These are phyloP conservation scores for Trapa incisa DNA, from an alignment of 345 rosid species.

Conservation along the genomic window DNA sequence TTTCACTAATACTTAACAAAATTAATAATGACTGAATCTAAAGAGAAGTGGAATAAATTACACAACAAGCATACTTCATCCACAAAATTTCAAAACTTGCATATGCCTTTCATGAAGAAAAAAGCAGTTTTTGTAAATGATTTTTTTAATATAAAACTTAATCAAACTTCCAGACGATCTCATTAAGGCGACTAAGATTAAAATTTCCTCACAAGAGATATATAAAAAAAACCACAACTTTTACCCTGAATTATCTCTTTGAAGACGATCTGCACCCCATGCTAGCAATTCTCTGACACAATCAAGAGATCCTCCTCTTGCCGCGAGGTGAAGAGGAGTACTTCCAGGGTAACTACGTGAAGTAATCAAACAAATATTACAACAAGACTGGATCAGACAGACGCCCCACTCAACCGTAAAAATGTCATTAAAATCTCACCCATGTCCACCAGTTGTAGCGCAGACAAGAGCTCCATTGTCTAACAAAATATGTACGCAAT, in stretches of 20 bases:
- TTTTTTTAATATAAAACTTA: too few species aligned
- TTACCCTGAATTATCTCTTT: slow-evolving; percentile 91
- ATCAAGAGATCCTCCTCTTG: slow-evolving; percentile 93
- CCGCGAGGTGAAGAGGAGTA: slow-evolving; percentile 98
- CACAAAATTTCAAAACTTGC: background rate
- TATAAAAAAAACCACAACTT: background rate
- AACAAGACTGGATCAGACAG: background rate
- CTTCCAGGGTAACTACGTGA: slow-evolving; percentile 68
- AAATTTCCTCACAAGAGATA: background rate
- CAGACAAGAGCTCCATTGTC: slow-evolving; percentile 91
- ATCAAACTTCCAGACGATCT: too few species aligned
- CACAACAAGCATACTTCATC: background rate
- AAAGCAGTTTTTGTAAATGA: background rate
- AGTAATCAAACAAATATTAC: background rate
- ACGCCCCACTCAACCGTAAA: background rate
- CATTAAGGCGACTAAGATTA: background rate
- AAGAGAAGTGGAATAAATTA: too few species aligned
- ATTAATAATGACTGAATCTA: too few species aligned
- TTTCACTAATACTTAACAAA: too few species aligned
- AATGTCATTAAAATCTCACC: slow-evolving; percentile 34
- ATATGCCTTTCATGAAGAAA: background rate
- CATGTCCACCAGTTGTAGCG: slow-evolving; percentile 81
- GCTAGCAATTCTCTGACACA: slow-evolving; percentile 83
- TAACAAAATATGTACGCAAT: slow-evolving; percentile 70
- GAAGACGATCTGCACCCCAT: slow-evolving; percentile 97